Conservation (phyloP, 1,139 yeast genomes). For the Pichia norvegensis region DNA sequence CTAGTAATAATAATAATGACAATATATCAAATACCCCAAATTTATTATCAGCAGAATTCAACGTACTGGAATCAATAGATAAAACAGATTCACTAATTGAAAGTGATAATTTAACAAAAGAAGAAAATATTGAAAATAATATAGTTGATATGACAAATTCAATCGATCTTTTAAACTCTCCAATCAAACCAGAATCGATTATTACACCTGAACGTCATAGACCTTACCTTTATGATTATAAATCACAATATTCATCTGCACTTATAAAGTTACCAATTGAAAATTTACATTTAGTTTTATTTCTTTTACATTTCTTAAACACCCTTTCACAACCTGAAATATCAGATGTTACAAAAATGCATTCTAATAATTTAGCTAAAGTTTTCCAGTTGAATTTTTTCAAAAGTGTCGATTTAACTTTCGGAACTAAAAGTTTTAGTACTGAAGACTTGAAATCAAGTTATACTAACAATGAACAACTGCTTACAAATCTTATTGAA, state of each 20-base stretch:
- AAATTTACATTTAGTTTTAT: slow-evolving; percentile 26
- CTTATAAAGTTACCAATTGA: slow-evolving; percentile 21
- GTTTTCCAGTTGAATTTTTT: slow-evolving; percentile 29
- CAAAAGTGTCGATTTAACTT: slow-evolving; percentile 23
- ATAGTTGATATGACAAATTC: slow-evolving; percentile 8
- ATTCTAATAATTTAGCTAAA: slow-evolving; percentile 26
- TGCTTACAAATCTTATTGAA: slow-evolving; percentile 6
- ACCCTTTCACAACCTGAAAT: slow-evolving; percentile 19
- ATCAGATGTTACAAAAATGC: slow-evolving; percentile 27
- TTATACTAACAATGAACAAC: slow-evolving; percentile 10
- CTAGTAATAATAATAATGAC: neutral
- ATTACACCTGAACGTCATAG: neutral
- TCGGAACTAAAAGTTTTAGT: slow-evolving; percentile 12
- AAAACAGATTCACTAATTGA: neutral
- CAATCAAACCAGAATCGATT: neutral
- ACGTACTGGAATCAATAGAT: neutral
- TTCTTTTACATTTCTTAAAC: slow-evolving; percentile 23
- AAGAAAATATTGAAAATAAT: neutral
- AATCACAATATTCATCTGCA: slow-evolving; percentile 6
- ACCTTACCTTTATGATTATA: neutral
- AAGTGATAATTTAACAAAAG: slow-evolving; percentile 1
- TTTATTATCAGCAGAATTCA: neutral
- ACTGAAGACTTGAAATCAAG: slow-evolving; percentile 12
- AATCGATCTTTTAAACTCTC: neutral
- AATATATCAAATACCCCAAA: neutral